A percentile compares a stretch with the other conserved stretches of the same genome.
Evolutionary conservation across 306 rosid species (phyloP).

Genomic region (Prinsepia uniflora): DNA sequence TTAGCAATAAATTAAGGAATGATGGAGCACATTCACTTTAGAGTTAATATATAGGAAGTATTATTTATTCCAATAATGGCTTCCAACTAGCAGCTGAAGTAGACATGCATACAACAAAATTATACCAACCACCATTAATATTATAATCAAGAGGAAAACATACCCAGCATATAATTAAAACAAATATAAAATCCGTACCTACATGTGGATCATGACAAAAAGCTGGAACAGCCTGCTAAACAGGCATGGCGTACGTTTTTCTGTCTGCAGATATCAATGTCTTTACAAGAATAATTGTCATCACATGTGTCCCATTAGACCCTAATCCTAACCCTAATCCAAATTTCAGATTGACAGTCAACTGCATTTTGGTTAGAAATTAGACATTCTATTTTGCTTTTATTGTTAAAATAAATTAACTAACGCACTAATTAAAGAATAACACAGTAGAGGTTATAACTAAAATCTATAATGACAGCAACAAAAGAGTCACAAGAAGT

Average conservation of each 20-base stretch:
- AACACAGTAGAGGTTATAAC: neutral
- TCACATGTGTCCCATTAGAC: neutral
- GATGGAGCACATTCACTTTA: no score
- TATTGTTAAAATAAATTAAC: no score
- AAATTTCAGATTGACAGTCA: neutral
- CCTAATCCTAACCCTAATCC: neutral
- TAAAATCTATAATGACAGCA: neutral
- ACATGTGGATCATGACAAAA: neutral
- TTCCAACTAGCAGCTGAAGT: slow-evolving; percentile 10
- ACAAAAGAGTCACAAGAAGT: neutral
- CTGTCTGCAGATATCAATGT: neutral
- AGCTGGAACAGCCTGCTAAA: neutral
- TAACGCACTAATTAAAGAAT: neutral
- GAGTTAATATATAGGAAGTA: no score
- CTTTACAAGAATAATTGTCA: neutral
- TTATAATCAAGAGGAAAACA: neutral
- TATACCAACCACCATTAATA: neutral
- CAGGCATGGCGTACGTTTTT: neutral
- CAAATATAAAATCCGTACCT: no score
- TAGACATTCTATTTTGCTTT: neutral
- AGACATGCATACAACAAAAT: neutral
- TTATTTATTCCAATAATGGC: neutral
- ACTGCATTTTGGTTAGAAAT: neutral
- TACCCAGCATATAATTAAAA: no score
- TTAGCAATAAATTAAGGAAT: no score